phyloP scores from a whole-genome alignment of 2,329 filamentous ascomycete genomes.

The Zymoseptoria passerinii region DNA sequence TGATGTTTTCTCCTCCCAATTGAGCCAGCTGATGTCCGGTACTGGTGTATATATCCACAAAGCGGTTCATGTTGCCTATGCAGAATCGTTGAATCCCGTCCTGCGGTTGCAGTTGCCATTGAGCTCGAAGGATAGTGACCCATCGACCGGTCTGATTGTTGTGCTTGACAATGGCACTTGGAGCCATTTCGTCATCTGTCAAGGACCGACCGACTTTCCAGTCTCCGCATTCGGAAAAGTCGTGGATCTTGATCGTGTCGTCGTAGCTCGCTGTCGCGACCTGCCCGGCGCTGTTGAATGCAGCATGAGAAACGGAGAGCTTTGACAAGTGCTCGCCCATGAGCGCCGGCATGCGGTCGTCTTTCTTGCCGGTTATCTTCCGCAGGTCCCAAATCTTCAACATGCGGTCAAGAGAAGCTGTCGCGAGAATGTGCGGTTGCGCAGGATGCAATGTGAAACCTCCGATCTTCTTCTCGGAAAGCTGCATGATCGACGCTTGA shows the following conservation, averaged over 20 bases:
- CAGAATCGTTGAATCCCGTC: conserved; percentile 80
- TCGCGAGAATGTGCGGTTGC: conserved; percentile 74
- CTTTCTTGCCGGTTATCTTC: conserved; percentile 58
- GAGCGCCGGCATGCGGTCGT: conserved; percentile 54
- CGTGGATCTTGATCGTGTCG: conserved; percentile 87
- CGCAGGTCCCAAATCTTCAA: conserved; percentile 89
- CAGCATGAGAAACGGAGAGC: conserved; percentile 83
- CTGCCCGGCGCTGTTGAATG: conserved; percentile 77
- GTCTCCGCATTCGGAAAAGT: conserved; percentile 48
- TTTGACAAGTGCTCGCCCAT: conserved; percentile 75
- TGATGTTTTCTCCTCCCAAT: conserved; percentile 79
- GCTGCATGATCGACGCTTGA: conserved; percentile 56
- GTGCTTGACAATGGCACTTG: conserved; percentile 61
- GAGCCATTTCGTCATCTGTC: conserved; percentile 56
- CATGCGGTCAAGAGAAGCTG: conserved; percentile 80
- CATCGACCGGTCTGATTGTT: conserved; percentile 95
- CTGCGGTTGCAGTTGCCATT: conserved; percentile 76
- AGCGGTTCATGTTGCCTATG: conserved; percentile 86
- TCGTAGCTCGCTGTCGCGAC: conserved; percentile 91
- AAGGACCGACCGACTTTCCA: conserved; percentile 46
- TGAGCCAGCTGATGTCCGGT: conserved; percentile 83
- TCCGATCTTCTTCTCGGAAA: conserved; percentile 91
- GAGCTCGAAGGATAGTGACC: conserved; percentile 79
- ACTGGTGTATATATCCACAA: conserved; percentile 80
- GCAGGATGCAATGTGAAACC: conserved; percentile 80